Evolutionary conservation across 768 basidiomycete species (phyloP).

Genomic region (Amanita rimosa): DNA sequence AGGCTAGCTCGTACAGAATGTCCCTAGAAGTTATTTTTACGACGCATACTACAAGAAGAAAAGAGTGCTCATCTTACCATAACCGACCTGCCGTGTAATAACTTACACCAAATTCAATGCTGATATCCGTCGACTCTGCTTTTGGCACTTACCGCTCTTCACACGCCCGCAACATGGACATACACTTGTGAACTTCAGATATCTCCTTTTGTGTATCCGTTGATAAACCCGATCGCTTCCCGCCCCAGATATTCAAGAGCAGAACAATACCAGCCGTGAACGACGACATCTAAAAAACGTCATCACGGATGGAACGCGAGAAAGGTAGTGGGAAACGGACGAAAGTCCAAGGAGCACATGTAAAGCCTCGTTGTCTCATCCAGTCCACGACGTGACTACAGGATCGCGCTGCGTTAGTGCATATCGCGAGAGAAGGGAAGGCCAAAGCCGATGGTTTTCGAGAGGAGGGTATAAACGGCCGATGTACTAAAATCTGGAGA

Average conservation of each 20-base stretch:
- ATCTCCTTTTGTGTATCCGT: conserved; percentile 44
- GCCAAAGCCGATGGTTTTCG: conserved; percentile 33
- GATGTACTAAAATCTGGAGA: conserved; percentile 64
- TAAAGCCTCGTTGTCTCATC: conserved; percentile 25
- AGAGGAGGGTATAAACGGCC: conserved; percentile 63
- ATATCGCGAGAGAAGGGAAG: conserved; percentile 65
- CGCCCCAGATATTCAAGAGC: conserved; percentile 59
- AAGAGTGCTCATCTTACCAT: conserved; percentile 20
- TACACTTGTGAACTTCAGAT: conserved; percentile 55
- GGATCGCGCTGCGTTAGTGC: conserved; percentile 71
- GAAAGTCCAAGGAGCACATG: conserved; percentile 4
- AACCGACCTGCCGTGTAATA: conserved; percentile 35
- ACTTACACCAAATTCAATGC: background rate
- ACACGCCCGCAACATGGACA: conserved; percentile 34
- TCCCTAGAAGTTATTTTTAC: conserved; percentile 40
- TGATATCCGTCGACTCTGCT: background rate
- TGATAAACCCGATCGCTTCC: conserved; percentile 35
- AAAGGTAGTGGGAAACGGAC: background rate
- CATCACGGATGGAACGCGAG: background rate
- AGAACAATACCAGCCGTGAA: conserved; percentile 46
- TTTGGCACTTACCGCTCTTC: conserved; percentile 19
- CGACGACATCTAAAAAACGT: conserved; percentile 19
- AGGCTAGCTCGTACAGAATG: conserved; percentile 61
- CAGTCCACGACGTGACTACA: conserved; percentile 71
- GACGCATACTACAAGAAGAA: conserved; percentile 13